Base-by-base conservation (phyloP, 176 grass and related monocot species). In the Aegilops longissima region DNA sequence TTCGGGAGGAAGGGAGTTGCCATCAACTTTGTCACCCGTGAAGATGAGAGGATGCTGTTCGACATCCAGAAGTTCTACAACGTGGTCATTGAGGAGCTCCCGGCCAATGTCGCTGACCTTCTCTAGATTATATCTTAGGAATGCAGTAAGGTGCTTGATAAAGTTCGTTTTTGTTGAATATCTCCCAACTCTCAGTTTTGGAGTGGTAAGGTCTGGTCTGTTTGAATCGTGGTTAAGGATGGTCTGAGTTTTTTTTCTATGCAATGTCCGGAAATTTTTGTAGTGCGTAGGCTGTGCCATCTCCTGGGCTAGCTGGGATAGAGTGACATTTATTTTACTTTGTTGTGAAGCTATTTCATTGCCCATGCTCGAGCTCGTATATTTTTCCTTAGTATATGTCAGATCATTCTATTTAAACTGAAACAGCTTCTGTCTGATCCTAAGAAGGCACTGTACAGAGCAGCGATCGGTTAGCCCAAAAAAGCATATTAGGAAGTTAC, bases 21-120 rank as follows among this genome's bases (percentile, higher is more conserved):
- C 27, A 97, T 97, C 56, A 94, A 94, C 77, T 97, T 97, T 1
- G 90, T 94, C 23, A 97, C 92, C 31, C 88, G 80, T 0, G 92
- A 94, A 5, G 95, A 97, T 4, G 90, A 96, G 85, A 84, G 91
- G 84, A 93, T 93, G 91, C 79, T 96, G 72, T 91, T 82, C 0
- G 94, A 93, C 62, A 96, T 96, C 69, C 91, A 96, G 89, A 96
- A 5, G 91, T 93, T 93, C 77, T 93, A 93, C 82, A 96, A 93
- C 17, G 86, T 93, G 68, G 76, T 81, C 52, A 9, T 96, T 0
- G 94, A 93, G 81, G 91, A 96, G 87, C 90, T 96, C 67, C 94
- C 94, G 0, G 76, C 87, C 20, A 96, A 93, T 39, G 94, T 96
- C 3, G 94, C 94, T 29, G 94, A 96, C 63, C 91, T 93, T 76